Evolutionary conservation across 2,329 filamentous ascomycete species (phyloP), one percentile per base, ranked within the genome.

Genomic region (Achaetomium macrosporum): DNA sequence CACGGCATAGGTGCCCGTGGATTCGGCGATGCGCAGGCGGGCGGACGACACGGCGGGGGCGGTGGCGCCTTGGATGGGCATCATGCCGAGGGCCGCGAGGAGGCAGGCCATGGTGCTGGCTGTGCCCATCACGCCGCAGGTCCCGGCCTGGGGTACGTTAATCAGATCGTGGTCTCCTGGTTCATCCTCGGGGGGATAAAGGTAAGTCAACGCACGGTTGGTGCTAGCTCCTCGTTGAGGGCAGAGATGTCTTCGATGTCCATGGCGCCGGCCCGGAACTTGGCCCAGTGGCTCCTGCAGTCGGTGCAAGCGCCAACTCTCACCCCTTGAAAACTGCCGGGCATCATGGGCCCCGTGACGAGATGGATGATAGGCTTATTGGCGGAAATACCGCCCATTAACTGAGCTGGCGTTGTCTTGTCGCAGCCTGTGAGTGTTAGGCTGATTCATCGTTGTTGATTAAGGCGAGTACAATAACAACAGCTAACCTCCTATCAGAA

Each of bases 91-190:
- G 0, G 83, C 88, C 56, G 90, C 88, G 19, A 91, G 86, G 15
- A 89, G 81, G 6, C 87, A 91, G 1, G 88, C 87, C 88, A 95
- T 92, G 2, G 89, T 95, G 64, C 90, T 92, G 7, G 90, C 90
- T 0, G 90, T 95, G 58, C 89, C 93, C 90, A 95, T 95, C 16
- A 91, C 90, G 43, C 89, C 89, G 59, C 90, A 95, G 1, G 88
- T 90, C 30, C 90, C 90, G 1, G 83, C 81, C 74, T 76, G 47
- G 3, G n/a, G n/a, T n/a, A n/a, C n/a, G n/a, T n/a, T n/a, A n/a
- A n/a, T n/a, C n/a, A n/a, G n/a, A n/a, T n/a, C n/a, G n/a, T n/a
- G n/a, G n/a, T n/a, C n/a, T n/a, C n/a, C n/a, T n/a, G n/a, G n/a
- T n/a, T n/a, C n/a, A n/a, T n/a, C n/a, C n/a, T n/a, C n/a, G n/a